Percentiles rank a stretch among this genome's conserved stretches.
phyloP scores from a whole-genome alignment of 805 yeast genomes.

The Pichia ethanolica region DNA sequence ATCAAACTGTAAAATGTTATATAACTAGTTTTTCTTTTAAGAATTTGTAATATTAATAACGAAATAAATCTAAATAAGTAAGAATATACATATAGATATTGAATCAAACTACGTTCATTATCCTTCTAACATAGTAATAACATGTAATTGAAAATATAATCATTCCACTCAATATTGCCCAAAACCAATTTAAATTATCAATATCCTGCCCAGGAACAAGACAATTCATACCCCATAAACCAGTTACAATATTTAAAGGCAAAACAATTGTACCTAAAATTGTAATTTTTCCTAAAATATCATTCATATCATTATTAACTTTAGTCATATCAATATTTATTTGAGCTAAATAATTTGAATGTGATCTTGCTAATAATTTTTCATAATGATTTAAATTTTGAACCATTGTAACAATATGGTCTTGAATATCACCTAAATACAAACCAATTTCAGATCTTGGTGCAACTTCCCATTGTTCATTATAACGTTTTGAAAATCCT shows the following conservation, averaged over 20 bases:
- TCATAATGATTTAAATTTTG: slow-evolving; percentile 93
- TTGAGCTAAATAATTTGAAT: slow-evolving; percentile 92
- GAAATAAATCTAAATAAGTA: too few relatives aligned
- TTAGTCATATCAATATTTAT: slow-evolving; percentile 96
- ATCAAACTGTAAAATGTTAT: background rate
- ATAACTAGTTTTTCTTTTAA: background rate
- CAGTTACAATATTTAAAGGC: slow-evolving; percentile 93
- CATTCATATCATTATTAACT: slow-evolving; percentile 95
- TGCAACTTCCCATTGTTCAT: slow-evolving; percentile 73
- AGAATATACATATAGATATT: background rate
- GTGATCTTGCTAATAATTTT: slow-evolving; percentile 88
- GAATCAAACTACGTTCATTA: slow-evolving; percentile 24
- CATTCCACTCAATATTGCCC: slow-evolving; percentile 42
- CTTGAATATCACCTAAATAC: slow-evolving; percentile 96
- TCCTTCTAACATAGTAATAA: slow-evolving; percentile 41
- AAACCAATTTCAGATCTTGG: slow-evolving; percentile 84
- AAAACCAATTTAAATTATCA: slow-evolving; percentile 61
- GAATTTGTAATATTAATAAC: too few relatives aligned
- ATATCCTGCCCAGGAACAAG: slow-evolving; percentile 85
- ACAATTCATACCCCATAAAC: slow-evolving; percentile 98
- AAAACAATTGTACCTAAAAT: slow-evolving; percentile 90
- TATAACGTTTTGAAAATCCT: slow-evolving; percentile 87
- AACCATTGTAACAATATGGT: slow-evolving; percentile 95
- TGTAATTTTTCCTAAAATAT: slow-evolving; percentile 88
- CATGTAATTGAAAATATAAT: slow-evolving; percentile 37